phyloP scores from a whole-genome alignment of 1,139 yeast genomes.

The Scheffersomyces parashehatae region DNA sequence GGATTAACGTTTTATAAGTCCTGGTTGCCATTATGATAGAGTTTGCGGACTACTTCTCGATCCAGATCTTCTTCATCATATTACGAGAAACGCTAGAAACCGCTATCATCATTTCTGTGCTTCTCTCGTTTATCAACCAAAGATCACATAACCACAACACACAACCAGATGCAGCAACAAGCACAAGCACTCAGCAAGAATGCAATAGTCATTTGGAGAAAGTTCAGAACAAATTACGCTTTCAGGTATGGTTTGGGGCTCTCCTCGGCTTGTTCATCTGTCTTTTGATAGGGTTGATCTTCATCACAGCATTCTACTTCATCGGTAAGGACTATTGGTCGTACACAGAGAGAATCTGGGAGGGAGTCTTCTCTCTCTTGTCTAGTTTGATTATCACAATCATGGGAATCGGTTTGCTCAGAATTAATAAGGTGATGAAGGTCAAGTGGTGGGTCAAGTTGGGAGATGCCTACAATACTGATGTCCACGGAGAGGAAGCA shows the following conservation, averaged over 20 bases:
- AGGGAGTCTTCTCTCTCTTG: constrained; percentile 79
- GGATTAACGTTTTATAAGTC: too few relatives aligned
- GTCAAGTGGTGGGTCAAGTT: constrained; percentile 51
- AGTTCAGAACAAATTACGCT: constrained; percentile 36
- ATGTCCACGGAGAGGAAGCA: constrained; percentile 18
- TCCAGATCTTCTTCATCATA: constrained; percentile 84
- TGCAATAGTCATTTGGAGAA: constrained; percentile 3
- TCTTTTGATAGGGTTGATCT: constrained; percentile 69
- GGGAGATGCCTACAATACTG: constrained; percentile 38
- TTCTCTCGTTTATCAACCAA: constrained; percentile 78
- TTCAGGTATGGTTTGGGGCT: constrained; percentile 89
- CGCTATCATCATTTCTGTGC: constrained; percentile 81
- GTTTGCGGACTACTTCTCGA: constrained; percentile 58
- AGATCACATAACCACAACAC: constrained; percentile 20
- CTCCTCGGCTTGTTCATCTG: constrained; percentile 71
- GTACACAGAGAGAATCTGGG: constrained; percentile 85
- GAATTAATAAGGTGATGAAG: constrained; percentile 63
- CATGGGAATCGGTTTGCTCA: constrained; percentile 85
- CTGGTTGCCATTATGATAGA: constrained; percentile 12
- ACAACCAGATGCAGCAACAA: neutral
- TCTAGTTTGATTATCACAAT: constrained; percentile 80
- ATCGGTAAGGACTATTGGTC: constrained; percentile 83
- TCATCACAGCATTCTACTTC: constrained; percentile 73
- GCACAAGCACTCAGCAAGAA: constrained; percentile 6
- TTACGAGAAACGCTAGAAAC: constrained; percentile 86